These are phyloP conservation scores for Biscogniauxia mediterranea DNA, from an alignment of 2,329 filamentous ascomycete species.

Conservation along the genomic window DNA sequence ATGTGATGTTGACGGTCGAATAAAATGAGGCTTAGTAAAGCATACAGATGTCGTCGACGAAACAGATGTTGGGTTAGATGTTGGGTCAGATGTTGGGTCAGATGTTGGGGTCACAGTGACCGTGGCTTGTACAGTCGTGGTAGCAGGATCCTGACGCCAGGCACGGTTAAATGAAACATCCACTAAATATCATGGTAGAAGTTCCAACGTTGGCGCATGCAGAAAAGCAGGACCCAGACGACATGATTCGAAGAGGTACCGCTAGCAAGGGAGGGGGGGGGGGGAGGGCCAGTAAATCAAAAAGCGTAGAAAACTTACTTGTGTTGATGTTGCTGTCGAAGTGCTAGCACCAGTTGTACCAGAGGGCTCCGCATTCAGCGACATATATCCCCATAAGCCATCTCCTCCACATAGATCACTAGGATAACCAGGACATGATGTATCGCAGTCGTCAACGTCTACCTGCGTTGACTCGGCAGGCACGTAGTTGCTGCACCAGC, in stretches of 20 bases:
- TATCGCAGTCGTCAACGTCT: conserved; percentile 49
- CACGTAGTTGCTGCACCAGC: conserved; percentile 73
- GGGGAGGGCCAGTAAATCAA: conserved; percentile 13
- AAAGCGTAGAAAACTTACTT: conserved; percentile 30
- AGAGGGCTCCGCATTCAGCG: conserved; percentile 50
- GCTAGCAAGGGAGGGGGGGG: conserved; percentile 6
- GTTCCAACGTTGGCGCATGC: conserved; percentile 4
- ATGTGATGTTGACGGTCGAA: conserved; percentile 9
- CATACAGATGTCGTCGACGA: conserved; percentile 30
- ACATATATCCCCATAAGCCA: conserved; percentile 64
- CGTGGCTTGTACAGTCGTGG: conserved; percentile 37
- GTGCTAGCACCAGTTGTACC: conserved; percentile 49
- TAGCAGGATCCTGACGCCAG: conserved; percentile 28
- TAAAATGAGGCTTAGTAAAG: conserved; percentile 17
- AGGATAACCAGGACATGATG: conserved; percentile 66
- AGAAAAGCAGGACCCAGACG: conserved; percentile 16
- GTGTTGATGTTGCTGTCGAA: conserved; percentile 22
- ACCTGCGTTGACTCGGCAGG: conserved; percentile 48
- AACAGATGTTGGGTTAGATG: conserved; percentile 1
- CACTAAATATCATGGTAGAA: conserved; percentile 8
- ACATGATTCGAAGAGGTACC: conserved; percentile 20
- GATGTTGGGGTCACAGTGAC: conserved; percentile 32
- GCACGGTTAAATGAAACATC: conserved; percentile 29
- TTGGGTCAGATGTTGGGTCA: conserved; percentile 19
- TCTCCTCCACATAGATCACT: conserved; percentile 63